A percentile compares a stretch with the other conserved stretches of the same genome.
Conservation (phyloP, 495 filamentous ascomycete species). For the Aspergillus nidulans region DNA sequence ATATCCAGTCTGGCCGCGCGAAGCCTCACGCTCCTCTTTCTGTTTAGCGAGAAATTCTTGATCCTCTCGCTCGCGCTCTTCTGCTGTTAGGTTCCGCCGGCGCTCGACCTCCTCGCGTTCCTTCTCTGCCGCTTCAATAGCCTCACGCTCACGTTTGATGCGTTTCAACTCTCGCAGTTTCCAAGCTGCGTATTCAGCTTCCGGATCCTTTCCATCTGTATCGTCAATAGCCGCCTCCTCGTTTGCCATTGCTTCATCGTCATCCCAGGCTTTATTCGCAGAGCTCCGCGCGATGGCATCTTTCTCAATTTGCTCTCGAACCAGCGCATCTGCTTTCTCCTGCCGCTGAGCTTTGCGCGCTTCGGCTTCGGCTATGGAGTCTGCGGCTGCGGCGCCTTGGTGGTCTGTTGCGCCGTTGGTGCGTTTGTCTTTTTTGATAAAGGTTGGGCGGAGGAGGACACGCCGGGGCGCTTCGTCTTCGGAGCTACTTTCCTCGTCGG, state of each 20-base stretch:
- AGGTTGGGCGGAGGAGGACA: conserved; percentile 80
- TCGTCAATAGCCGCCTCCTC: conserved; percentile 73
- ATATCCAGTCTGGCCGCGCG: conserved; percentile 76
- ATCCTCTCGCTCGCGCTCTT: conserved; percentile 86
- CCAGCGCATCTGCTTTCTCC: conserved; percentile 66
- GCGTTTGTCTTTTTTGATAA: conserved; percentile 81
- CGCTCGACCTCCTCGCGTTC: conserved; percentile 89
- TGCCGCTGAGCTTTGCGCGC: conserved; percentile 49
- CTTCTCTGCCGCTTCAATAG: conserved; percentile 77
- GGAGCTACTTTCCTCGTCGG: conserved; percentile 53
- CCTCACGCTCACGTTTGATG: conserved; percentile 77
- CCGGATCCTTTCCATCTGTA: conserved; percentile 78
- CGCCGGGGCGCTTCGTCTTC: conserved; percentile 73
- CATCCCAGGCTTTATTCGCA: conserved; percentile 81
- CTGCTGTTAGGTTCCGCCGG: conserved; percentile 76
- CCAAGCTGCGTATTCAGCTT: conserved; percentile 89
- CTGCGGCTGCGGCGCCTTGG: conserved; percentile 32
- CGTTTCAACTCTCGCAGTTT: conserved; percentile 87
- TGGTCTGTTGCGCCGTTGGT: conserved; percentile 25
- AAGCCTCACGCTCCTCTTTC: conserved; percentile 77
- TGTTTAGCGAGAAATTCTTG: conserved; percentile 70
- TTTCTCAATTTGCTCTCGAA: conserved; percentile 84
- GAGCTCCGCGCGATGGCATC: conserved; percentile 69
- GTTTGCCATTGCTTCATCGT: conserved; percentile 60
- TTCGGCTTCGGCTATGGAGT: conserved; percentile 53